phyloP scores from a whole-genome alignment of 331 rosid genomes.

The Rosa hybrid region DNA sequence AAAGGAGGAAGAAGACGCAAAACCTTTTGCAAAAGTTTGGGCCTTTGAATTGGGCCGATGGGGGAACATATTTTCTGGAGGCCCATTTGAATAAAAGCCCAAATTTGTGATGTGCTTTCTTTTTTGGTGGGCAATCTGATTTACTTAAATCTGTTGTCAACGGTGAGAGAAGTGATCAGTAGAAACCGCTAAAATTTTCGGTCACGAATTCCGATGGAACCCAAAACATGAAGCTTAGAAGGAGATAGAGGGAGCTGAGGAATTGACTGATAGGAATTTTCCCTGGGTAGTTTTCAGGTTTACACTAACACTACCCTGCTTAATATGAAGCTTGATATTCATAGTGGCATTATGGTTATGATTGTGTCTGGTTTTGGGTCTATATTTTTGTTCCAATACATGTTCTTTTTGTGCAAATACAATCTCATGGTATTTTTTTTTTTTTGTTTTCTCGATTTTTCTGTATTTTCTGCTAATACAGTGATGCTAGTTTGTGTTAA shows the following conservation, averaged over 20 bases:
- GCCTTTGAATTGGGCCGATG: neutral
- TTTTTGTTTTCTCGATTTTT: neutral
- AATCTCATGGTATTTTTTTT: neutral
- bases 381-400: neutral
- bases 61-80: no score
- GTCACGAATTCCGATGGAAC: neutral
- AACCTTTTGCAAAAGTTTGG: neutral
- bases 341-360: neutral
- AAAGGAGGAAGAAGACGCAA: neutral
- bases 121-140: no score
- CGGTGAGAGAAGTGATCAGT: neutral
- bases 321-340: no score
- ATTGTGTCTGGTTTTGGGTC: neutral
- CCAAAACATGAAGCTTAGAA: neutral
- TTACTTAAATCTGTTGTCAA: neutral
- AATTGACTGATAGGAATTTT: no score
- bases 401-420: neutral
- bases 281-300: no score
- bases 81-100: no score
- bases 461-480: neutral
- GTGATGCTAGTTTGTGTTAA: neutral
- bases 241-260: neutral
- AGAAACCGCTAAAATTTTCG: neutral
- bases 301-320: no score
- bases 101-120: no score